A percentile compares a stretch with the other conserved stretches of the same genome.
These are phyloP conservation scores for Hyparrhenia diplandra DNA, from an alignment of 176 grass and related monocot genomes.

Conservation along the genomic window DNA sequence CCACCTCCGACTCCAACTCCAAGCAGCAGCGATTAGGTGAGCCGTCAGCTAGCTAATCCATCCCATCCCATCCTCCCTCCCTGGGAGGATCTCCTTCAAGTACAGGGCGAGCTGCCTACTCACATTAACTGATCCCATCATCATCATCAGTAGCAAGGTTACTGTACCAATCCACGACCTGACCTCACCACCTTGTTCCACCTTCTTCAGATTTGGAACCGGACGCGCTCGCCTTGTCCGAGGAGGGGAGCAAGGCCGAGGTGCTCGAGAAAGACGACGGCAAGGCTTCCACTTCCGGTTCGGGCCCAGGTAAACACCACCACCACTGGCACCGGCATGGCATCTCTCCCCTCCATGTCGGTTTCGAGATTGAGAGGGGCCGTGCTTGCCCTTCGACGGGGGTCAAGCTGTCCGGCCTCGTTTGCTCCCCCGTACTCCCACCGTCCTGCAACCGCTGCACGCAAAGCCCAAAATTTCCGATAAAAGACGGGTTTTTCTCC, in stretches of 20 bases:
- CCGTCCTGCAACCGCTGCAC: neutral
- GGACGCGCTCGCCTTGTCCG: slow-evolving; percentile 13
- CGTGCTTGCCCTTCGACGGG: neutral
- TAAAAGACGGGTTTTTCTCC: neutral
- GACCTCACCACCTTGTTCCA: neutral
- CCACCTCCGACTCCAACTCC: neutral
- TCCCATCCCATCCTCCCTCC: neutral
- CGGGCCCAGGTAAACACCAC: slow-evolving; percentile 11
- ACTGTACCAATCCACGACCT: neutral
- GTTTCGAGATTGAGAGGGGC: neutral
- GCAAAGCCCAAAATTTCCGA: slow-evolving; percentile 16
- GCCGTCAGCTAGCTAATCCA: neutral
- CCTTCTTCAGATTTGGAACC: slow-evolving; percentile 33
- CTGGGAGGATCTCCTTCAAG: slow-evolving; percentile 2
- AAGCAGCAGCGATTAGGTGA: slow-evolving; percentile 24
- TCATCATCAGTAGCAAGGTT: neutral
- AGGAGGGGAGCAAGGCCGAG: slow-evolving; percentile 34
- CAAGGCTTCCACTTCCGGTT: neutral
- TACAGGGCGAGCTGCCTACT: neutral
- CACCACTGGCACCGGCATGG: too few species aligned
- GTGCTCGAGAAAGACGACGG: slow-evolving; percentile 34
- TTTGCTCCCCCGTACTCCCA: neutral
- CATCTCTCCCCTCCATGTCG: neutral
- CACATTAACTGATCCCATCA: neutral
- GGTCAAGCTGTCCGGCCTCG: neutral